Evolutionary conservation across 306 rosid species (phyloP).

Genomic region (Malus fusca): DNA sequence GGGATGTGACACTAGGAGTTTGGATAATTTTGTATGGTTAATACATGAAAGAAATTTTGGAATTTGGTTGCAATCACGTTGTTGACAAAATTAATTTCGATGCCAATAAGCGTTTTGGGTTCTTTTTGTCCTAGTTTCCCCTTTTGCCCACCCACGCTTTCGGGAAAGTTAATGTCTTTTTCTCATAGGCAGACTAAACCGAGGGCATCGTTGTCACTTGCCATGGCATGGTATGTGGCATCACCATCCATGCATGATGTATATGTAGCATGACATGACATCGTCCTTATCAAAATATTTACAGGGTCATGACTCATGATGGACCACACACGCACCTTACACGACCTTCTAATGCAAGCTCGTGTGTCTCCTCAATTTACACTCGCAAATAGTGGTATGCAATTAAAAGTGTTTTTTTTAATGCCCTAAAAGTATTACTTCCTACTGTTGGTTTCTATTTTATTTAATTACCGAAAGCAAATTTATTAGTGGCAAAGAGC

Average conservation of each 20-base stretch:
- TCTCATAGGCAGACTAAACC: slow-evolving; percentile 27
- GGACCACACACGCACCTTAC: not conserved
- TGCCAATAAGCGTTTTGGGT: slow-evolving; percentile 1
- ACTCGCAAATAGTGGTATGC: not conserved
- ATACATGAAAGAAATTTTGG: not conserved
- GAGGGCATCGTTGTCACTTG: slow-evolving; percentile 15
- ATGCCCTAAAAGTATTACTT: no score
- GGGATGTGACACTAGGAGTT: no score
- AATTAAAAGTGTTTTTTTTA: no score
- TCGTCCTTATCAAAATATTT: not conserved
- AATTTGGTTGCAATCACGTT: not conserved
- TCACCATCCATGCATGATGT: not conserved
- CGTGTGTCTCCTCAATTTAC: not conserved
- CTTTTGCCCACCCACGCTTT: slow-evolving; percentile 3
- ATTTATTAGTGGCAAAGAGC: no score
- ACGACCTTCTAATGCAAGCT: not conserved
- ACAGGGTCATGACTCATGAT: not conserved
- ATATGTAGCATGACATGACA: not conserved
- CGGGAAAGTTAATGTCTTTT: slow-evolving; percentile 32
- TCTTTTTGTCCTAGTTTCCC: not conserved
- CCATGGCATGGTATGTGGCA: slow-evolving; percentile 4
- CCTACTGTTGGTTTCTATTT: no score
- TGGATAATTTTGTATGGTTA: no score
- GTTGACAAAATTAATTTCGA: not conserved
- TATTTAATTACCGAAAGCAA: no score